Conservation (phyloP, 192 early-diverging fungal genomes). For the Coemansia reversa region DNA sequence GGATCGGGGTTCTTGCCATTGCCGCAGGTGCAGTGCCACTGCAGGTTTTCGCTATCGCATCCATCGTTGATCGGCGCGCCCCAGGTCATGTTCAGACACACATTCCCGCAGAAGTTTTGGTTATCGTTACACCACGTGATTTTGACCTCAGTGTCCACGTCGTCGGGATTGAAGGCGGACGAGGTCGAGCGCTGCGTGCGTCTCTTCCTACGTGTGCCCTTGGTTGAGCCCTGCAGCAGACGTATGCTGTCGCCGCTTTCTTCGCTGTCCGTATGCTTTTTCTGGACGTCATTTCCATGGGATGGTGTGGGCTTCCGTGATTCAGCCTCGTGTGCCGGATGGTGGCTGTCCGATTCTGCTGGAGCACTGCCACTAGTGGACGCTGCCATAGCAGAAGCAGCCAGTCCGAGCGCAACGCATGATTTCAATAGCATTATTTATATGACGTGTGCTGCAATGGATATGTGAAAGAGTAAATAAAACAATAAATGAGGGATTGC, state of each 20-base stretch:
- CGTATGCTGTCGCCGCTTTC: slow-evolving; percentile 15
- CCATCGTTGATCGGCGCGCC: slow-evolving; percentile 46
- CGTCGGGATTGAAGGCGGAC: slow-evolving; percentile 38
- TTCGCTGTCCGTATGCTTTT: slow-evolving; percentile 3
- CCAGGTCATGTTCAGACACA: slow-evolving; percentile 56
- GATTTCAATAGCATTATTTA: slow-evolving; percentile 37
- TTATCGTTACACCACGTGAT: slow-evolving; percentile 56
- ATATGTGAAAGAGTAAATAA: background rate
- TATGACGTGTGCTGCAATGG: background rate
- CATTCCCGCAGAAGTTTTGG: slow-evolving; percentile 56
- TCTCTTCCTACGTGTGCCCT: slow-evolving; percentile 21
- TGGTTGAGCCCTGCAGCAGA: slow-evolving; percentile 19
- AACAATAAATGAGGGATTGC: background rate
- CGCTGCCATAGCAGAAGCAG: slow-evolving; percentile 22
- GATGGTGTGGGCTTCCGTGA: background rate
- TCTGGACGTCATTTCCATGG: background rate
- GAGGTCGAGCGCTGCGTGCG: slow-evolving; percentile 30
- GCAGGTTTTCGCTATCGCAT: slow-evolving; percentile 47
- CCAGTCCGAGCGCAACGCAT: slow-evolving; percentile 18
- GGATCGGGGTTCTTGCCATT: slow-evolving; percentile 56
- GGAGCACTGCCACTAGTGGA: slow-evolving; percentile 6
- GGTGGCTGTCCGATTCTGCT: background rate
- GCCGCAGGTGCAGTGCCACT: slow-evolving; percentile 54
- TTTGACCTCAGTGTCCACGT: slow-evolving; percentile 41
- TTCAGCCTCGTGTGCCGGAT: background rate